Base-by-base conservation (phyloP, 73 alveolate species). In the Paramecium octaurelia region DNA sequence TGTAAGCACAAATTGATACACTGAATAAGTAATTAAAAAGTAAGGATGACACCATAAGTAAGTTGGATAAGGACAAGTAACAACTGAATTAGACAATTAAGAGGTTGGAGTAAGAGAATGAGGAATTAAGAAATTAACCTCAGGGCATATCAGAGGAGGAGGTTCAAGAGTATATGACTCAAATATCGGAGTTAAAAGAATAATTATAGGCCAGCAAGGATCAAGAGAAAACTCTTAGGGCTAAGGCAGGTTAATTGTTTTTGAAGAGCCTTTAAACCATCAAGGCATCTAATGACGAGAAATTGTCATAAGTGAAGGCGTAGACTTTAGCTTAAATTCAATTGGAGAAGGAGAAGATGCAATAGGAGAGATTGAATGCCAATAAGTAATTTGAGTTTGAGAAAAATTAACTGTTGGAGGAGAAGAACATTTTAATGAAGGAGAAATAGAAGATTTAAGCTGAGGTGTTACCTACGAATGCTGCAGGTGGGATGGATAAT, bases 241-340 rank as follows among this genome's bases (percentile, higher is more conserved):
- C 60, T 5, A 88, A 85, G 92, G 91, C 94, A n/a, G 94, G 96
- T 42, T 73, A 92, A 24, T 84, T 92, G 14, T 85, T 92, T 92
- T 42, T 69, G 20, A 58, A 43, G 23, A 73, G 64, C 3, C 60
- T 86, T 59, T 57, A 86, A 31, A 40, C 64, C 7, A 21, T 54
- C n/a, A 38, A 87, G 34, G 42, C 42, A 44, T 36, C 36, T 16
- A 31, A 34, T 75, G 88, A 75, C 1, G 88, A 75, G 40, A 34
- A 36, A 36, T 10, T 75, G 9, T 29, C 34, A 4, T 36, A 36
- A 24, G 59, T 21, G 20, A 75, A 75, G 40, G 42, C 42, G 0
- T 16, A 75, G 7, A 40, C 59, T 20, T 21, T 44, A 4, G 58
- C 42, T 4, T 34, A 75, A 36, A 75, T 75, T 12, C n/a, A 75